Conservation (phyloP, 2,329 filamentous ascomycete species). For the Verruconis gallopava region DNA sequence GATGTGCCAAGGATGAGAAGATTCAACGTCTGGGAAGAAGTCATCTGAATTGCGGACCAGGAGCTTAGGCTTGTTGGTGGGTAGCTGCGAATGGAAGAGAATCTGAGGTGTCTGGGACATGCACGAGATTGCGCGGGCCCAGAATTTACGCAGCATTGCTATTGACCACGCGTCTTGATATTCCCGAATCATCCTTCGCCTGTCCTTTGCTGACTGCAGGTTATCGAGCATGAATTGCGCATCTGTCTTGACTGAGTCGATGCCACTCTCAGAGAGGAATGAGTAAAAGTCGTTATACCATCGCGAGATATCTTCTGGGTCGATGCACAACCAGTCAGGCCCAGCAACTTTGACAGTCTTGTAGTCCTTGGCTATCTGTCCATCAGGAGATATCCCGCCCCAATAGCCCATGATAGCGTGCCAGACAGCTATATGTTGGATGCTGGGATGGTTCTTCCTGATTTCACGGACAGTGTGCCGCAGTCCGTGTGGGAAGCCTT, state of each 20-base stretch:
- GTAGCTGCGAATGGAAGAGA: conserved; percentile 72
- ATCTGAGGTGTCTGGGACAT: conserved; percentile 87
- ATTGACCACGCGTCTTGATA: conserved; percentile 84
- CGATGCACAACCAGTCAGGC: conserved; percentile 59
- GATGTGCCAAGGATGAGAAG: conserved; percentile 85
- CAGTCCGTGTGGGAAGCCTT: conserved; percentile 68
- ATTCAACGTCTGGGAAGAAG: conserved; percentile 73
- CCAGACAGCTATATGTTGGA: conserved; percentile 85
- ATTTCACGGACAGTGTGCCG: conserved; percentile 58
- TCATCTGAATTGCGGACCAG: conserved; percentile 79
- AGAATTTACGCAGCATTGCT: conserved; percentile 64
- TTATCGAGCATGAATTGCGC: conserved; percentile 82
- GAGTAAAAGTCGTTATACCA: conserved; percentile 88
- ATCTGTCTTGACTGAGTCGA: conserved; percentile 88
- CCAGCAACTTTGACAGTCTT: conserved; percentile 53
- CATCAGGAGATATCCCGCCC: conserved; percentile 70
- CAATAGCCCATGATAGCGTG: conserved; percentile 82
- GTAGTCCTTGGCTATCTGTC: conserved; percentile 64
- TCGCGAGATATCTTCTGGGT: conserved; percentile 55
- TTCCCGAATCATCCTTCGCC: conserved; percentile 56
- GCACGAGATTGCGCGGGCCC: conserved; percentile 70
- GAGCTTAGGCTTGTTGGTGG: conserved; percentile 58
- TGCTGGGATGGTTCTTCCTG: conserved; percentile 52
- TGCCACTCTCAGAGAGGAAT: conserved; percentile 59
- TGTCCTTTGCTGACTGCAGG: conserved; percentile 52